These are phyloP conservation scores for Ascochyta pisi DNA, from an alignment of 2,329 filamentous ascomycete genomes.

Conservation along the genomic window DNA sequence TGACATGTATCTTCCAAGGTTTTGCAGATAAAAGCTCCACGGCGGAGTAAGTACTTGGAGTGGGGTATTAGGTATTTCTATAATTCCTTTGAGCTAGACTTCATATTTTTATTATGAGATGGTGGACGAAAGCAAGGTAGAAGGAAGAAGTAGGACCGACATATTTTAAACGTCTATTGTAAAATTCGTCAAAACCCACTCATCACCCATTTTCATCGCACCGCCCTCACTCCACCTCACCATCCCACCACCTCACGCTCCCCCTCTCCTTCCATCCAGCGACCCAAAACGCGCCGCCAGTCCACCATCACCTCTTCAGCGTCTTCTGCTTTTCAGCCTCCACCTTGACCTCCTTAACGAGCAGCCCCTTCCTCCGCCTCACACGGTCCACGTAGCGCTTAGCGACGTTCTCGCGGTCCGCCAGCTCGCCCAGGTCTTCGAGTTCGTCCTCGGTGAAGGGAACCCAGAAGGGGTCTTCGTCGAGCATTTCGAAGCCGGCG, in stretches of 20 bases:
- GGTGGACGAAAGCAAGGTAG: too few species aligned
- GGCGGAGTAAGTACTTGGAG: too few species aligned
- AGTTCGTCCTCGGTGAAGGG: conserved; percentile 95
- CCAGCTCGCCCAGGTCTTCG: conserved; percentile 93
- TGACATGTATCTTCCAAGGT: too few species aligned
- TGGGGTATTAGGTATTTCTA: too few species aligned
- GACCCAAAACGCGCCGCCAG: conserved; percentile 12
- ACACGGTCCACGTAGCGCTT: conserved; percentile 96
- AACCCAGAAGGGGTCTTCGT: conserved; percentile 98
- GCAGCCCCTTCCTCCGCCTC: conserved; percentile 81
- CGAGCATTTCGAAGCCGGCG: conserved; percentile 87
- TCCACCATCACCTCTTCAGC: conserved; percentile 61
- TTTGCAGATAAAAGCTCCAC: too few species aligned
- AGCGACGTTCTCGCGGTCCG: conserved; percentile 93
- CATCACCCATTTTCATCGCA: background rate
- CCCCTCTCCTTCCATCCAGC: conserved; percentile 3
- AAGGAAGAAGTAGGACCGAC: too few species aligned
- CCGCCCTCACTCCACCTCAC: background rate
- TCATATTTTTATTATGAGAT: too few species aligned
- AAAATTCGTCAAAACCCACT: too few species aligned
- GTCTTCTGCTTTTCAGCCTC: conserved; percentile 94
- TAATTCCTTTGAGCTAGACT: too few species aligned
- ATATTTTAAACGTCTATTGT: too few species aligned
- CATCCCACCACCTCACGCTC: conserved; percentile 13
- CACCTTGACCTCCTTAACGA: conserved; percentile 74